A percentile compares a stretch with the other conserved stretches of the same genome.
These are phyloP conservation scores for Hirschioporus abietinus DNA, from an alignment of 768 basidiomycete genomes.

Conservation along the genomic window DNA sequence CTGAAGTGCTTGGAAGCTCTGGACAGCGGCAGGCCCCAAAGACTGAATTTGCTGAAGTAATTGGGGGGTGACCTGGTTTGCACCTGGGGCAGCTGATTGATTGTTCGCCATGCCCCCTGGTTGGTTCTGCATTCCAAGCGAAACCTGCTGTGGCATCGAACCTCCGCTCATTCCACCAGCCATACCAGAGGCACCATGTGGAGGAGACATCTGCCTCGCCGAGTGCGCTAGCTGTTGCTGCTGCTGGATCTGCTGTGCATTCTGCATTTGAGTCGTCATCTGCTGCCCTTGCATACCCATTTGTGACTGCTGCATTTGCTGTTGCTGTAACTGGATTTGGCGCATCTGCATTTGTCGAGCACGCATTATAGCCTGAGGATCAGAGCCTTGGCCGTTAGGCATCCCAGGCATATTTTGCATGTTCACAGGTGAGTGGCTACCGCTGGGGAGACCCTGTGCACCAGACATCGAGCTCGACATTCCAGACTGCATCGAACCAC, in stretches of 20 bases:
- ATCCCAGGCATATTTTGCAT: neutral
- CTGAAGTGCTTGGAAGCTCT: constrained; percentile 45
- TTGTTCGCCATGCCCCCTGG: constrained; percentile 7
- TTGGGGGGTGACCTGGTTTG: constrained; percentile 10
- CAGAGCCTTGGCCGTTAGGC: neutral
- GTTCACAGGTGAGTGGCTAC: neutral
- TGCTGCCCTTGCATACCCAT: constrained; percentile 8
- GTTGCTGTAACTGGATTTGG: constrained; percentile 27
- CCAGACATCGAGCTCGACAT: neutral
- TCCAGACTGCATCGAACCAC: neutral
- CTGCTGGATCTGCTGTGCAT: constrained; percentile 10
- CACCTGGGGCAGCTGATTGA: constrained; percentile 8
- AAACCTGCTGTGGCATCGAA: constrained; percentile 17
- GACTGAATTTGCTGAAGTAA: constrained; percentile 17
- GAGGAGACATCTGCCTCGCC: constrained; percentile 40
- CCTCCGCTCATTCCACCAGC: constrained; percentile 17
- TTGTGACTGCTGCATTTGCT: constrained; percentile 21
- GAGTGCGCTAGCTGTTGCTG: constrained; percentile 15
- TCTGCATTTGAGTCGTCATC: constrained; percentile 2
- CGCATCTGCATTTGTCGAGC: constrained; percentile 31
- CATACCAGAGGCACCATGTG: constrained; percentile 15
- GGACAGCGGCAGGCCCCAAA: constrained; percentile 33
- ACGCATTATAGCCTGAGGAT: constrained; percentile 15
- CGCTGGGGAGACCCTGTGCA: neutral
- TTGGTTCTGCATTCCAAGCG: neutral